Conservation (phyloP, 1,284 basidiomycete genomes). For the Grifola frondosa region DNA sequence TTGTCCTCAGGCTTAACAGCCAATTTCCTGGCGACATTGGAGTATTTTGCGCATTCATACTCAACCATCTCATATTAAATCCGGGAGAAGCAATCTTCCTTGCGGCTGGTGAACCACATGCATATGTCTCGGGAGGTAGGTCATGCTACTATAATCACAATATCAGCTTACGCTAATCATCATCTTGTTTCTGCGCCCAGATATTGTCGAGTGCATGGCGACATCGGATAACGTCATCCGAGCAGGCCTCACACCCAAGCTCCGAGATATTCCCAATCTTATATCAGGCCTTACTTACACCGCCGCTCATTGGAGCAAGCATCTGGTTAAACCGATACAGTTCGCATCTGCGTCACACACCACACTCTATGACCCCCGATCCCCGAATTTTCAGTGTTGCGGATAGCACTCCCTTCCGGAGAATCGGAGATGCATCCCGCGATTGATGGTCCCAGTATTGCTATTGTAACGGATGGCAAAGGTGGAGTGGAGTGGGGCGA, state of each 20-base stretch:
- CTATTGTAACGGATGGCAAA: slow-evolving; percentile 73
- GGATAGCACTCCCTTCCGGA: slow-evolving; percentile 50
- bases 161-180: background rate
- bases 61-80: slow-evolving; percentile 83
- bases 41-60: slow-evolving; percentile 87
- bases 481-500: slow-evolving; percentile 54
- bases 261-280: slow-evolving; percentile 90
- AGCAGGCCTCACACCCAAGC: slow-evolving; percentile 96
- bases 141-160: too few relatives aligned
- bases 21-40: slow-evolving; percentile 97
- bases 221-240: slow-evolving; percentile 99
- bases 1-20: slow-evolving; percentile 70
- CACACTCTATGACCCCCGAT: slow-evolving; percentile 93
- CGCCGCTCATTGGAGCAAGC: slow-evolving; percentile 65
- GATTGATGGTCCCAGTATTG: slow-evolving; percentile 84
- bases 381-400: slow-evolving; percentile 89
- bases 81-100: slow-evolving; percentile 93
- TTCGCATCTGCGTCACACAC: slow-evolving; percentile 43
- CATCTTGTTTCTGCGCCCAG: slow-evolving; percentile 40
- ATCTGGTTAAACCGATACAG: slow-evolving; percentile 62
- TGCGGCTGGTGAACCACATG: slow-evolving; percentile 95
- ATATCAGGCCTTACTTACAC: slow-evolving; percentile 87
- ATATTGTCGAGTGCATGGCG: slow-evolving; percentile 98
- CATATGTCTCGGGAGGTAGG: slow-evolving; percentile 89
- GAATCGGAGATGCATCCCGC: slow-evolving; percentile 54